Base-by-base conservation (phyloP, 176 grass and related monocot genomes). In the Poa annua region DNA sequence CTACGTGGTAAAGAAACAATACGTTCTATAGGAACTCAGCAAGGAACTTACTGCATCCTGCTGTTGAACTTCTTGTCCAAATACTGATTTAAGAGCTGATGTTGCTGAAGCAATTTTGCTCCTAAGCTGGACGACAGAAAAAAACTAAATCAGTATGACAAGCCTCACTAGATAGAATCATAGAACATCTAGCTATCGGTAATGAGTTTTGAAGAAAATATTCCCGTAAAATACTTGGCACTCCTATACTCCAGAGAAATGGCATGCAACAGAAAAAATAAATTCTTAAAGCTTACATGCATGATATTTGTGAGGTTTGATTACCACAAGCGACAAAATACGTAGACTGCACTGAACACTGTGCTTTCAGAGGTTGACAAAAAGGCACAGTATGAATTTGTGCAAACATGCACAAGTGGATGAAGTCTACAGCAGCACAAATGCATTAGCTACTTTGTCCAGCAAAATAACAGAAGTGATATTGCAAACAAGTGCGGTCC, bases 71-170 rank as follows among this genome's bases (percentile, higher is more conserved):
- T 93, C 93, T 93, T 95, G 91, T 53, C 96, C 93, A 87, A 98
- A 95, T 79, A 92, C 93, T 51, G 96, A 95, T 92, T 98, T 98
- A 85, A 98, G 93, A 67, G 96, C 96, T 75, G 96, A 98, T 80
- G 96, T 95, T 81, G 96, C 96, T 65, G 90, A 92, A 85, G 92
- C 78, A 81, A 98, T 87, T 85, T 95, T 93, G 57, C 78, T 89
- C 78, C 85, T 98, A 32, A 98, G 88, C 96, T 98, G 89, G n/a
- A 51, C 8, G 49, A 44, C 11, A 44, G 14, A 84, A 59, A 63
- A 0, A 29, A 50, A 14, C 7, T 47, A 80, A 47, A 49, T 66
- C 51, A 67, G 22, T 50, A 74, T 63, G 3, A 52, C 11, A 85
- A 26, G 14, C 24, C 45, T 71, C 33, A 85, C 52, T 70, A 5